These are phyloP conservation scores for Adansonia madagascariensis DNA, from an alignment of 441 rosid genomes.

Conservation along the genomic window DNA sequence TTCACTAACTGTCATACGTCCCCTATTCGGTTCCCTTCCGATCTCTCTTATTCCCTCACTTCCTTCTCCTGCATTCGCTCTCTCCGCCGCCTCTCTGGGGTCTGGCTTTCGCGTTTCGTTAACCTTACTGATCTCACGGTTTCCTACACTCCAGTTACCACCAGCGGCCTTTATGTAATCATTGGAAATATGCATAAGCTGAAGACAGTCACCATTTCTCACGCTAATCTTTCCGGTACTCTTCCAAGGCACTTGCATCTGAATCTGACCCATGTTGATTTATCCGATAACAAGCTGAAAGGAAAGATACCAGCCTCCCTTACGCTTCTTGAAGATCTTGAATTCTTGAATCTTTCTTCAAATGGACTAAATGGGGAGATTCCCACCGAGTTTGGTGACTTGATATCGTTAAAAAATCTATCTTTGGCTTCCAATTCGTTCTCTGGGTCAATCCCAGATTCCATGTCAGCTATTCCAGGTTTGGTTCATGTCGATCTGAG, in stretches of 20 bases:
- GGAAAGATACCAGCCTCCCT: constrained; percentile 76
- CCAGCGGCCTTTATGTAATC: constrained; percentile 73
- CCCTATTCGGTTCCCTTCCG: constrained; percentile 63
- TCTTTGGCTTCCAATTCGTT: constrained; percentile 74
- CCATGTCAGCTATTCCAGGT: constrained; percentile 73
- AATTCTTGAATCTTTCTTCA: constrained; percentile 60
- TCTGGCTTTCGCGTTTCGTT: constrained; percentile 65
- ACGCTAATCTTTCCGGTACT: constrained; percentile 67
- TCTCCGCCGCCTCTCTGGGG: constrained; percentile 73
- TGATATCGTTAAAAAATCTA: constrained; percentile 65
- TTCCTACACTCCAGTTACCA: constrained; percentile 54
- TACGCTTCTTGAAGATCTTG: constrained; percentile 63
- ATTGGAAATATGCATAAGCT: constrained; percentile 68
- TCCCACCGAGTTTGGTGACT: constrained; percentile 67
- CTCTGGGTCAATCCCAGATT: constrained; percentile 80
- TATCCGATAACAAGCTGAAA: constrained; percentile 69
- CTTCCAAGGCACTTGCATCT: constrained; percentile 57
- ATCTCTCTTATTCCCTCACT: constrained; percentile 62
- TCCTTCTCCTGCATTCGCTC: constrained; percentile 77
- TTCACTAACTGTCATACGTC: constrained; percentile 66
- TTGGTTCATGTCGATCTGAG: constrained; percentile 82
- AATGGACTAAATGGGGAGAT: constrained; percentile 68
- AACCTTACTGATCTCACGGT: constrained; percentile 86
- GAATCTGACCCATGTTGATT: constrained; percentile 77
- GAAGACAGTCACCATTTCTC: constrained; percentile 61